These are phyloP conservation scores for Collybia mongolica DNA, from an alignment of 768 basidiomycete genomes.

Conservation along the genomic window DNA sequence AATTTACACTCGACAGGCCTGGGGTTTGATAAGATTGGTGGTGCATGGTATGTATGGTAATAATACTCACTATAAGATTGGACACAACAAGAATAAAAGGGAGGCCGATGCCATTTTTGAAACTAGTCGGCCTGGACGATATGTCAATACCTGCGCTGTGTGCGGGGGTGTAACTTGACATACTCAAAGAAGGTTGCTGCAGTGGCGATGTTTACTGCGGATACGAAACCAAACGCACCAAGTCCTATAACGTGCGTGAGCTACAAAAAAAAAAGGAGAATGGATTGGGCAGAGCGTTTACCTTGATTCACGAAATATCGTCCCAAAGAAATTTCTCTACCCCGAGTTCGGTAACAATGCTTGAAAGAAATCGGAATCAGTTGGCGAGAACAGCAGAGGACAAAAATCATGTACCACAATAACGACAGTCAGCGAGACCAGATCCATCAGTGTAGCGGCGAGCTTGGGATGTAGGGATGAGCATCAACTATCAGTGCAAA, in stretches of 20 bases:
- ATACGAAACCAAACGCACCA: conserved; percentile 27
- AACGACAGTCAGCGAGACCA: conserved; percentile 33
- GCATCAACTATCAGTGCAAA: background rate
- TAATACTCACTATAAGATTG: conserved; percentile 30
- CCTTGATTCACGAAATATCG: conserved; percentile 38
- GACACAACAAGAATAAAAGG: conserved; percentile 34
- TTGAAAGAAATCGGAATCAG: conserved; percentile 8
- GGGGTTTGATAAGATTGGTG: background rate
- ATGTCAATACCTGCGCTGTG: background rate
- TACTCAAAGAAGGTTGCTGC: conserved; percentile 33
- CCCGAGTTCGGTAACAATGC: conserved; percentile 27
- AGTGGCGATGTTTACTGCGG: conserved; percentile 25
- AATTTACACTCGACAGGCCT: conserved; percentile 37
- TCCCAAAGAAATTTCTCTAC: conserved; percentile 28
- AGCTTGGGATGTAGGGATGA: conserved; percentile 17
- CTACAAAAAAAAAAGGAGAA: background rate
- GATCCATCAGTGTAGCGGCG: conserved; percentile 35
- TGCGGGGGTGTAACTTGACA: conserved; percentile 1
- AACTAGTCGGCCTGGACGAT: conserved; percentile 25
- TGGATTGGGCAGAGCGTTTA: conserved; percentile 1
- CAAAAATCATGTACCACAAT: conserved; percentile 26
- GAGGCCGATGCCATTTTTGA: conserved; percentile 31
- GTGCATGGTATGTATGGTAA: background rate
- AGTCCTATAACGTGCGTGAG: conserved; percentile 22
- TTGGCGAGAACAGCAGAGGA: background rate